Percentiles rank a stretch among this genome's conserved stretches.
phyloP scores from a whole-genome alignment of 1,139 yeast species.

The Tardiomyces digboiensis region DNA sequence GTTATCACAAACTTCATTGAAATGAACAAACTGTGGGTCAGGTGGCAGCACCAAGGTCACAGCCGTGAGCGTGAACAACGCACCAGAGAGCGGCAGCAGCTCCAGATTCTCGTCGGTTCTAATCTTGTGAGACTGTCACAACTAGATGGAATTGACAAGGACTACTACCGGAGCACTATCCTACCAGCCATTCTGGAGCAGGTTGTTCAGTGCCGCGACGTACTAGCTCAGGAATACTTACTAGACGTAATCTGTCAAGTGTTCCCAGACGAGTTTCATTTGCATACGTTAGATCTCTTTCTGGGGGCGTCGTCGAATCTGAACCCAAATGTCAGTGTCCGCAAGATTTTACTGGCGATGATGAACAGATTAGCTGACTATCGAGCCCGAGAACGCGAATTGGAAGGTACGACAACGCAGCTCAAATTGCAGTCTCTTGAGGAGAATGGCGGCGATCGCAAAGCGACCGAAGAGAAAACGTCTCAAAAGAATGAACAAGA shows the following conservation, averaged over 20 bases:
- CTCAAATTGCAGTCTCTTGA: not conserved
- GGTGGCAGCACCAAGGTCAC: conserved; percentile 94
- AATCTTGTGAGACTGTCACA: conserved; percentile 86
- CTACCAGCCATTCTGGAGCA: conserved; percentile 83
- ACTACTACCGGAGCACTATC: conserved; percentile 51
- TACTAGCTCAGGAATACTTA: conserved; percentile 83
- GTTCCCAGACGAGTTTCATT: conserved; percentile 88
- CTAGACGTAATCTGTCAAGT: conserved; percentile 88
- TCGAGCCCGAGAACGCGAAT: conserved; percentile 24
- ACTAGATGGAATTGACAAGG: conserved; percentile 62
- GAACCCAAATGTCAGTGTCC: conserved; percentile 60
- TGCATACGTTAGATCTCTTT: conserved; percentile 59
- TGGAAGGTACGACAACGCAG: conserved; percentile 5
- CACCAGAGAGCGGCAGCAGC: conserved; percentile 72
- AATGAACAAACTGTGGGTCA: conserved; percentile 97
- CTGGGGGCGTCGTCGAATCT: conserved; percentile 58
- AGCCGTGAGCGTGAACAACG: conserved; percentile 72
- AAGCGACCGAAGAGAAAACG: not conserved
- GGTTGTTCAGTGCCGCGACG: conserved; percentile 85
- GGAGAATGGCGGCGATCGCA: not conserved
- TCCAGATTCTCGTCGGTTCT: conserved; percentile 87
- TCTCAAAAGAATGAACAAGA: not conserved
- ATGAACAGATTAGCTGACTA: conserved; percentile 66
- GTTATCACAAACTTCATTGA: conserved; percentile 83
- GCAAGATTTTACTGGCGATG: conserved; percentile 57